phyloP scores from a whole-genome alignment of 208 protist species.

The Acanthamoeba lenticulata region DNA sequence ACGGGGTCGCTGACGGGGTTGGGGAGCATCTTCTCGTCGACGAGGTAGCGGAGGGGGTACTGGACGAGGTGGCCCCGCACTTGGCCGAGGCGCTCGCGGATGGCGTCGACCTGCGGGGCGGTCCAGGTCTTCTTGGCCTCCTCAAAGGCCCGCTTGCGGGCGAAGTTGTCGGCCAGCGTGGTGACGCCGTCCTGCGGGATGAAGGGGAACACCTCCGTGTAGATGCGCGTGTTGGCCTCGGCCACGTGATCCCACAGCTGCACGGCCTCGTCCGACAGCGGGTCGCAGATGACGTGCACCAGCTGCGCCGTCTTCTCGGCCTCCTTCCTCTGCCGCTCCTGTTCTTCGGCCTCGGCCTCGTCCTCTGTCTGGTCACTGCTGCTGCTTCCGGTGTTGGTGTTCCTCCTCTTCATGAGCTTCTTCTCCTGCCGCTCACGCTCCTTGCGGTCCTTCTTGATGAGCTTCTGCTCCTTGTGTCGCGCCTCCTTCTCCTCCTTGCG shows the following conservation, averaged over 20 bases:
- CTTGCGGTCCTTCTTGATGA: background rate
- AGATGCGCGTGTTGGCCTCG: slow-evolving; percentile 46
- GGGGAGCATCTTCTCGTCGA: slow-evolving; percentile 15
- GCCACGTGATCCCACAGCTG: slow-evolving; percentile 23
- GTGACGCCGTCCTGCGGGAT: slow-evolving; percentile 22
- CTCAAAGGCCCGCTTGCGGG: background rate
- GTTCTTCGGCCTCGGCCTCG: background rate
- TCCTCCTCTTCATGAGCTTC: slow-evolving; percentile 25
- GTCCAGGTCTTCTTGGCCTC: background rate
- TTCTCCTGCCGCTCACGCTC: background rate
- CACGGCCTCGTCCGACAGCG: slow-evolving; percentile 6
- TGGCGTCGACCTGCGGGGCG: background rate
- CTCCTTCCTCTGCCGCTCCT: background rate
- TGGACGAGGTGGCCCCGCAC: slow-evolving; percentile 38
- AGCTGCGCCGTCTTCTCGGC: background rate
- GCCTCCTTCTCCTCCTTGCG: background rate
- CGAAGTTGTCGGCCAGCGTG: background rate
- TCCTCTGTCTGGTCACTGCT: background rate
- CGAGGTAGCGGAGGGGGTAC: background rate
- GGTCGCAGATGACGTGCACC: slow-evolving; percentile 48
- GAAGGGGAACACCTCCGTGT: slow-evolving; percentile 51
- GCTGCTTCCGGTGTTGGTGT: too few species aligned
- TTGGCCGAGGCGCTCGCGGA: background rate
- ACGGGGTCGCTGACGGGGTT: slow-evolving; percentile 18
- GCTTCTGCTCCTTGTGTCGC: background rate